Conservation (phyloP, 2,329 filamentous ascomycete genomes). For the Sporothrix globosa region DNA sequence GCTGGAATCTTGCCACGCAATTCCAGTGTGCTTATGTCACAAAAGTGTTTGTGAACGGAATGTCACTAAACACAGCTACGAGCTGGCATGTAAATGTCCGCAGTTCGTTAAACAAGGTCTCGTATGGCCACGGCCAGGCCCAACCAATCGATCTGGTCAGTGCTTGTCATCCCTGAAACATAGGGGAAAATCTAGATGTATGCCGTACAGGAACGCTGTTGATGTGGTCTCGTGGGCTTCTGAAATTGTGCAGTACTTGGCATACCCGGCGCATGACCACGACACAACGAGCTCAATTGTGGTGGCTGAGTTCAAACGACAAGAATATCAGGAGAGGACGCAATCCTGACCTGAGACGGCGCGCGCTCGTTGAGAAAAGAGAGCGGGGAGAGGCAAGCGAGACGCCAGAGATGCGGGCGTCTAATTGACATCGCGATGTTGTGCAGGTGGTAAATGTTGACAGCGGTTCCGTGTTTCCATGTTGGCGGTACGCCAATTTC, state of each 20-base stretch:
- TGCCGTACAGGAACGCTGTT: neutral
- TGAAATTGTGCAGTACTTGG: too few relatives aligned
- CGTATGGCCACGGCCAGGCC: neutral
- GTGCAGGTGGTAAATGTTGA: neutral
- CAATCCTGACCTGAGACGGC: neutral
- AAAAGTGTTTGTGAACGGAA: too few relatives aligned
- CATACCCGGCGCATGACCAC: neutral
- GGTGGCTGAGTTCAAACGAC: constrained; percentile 1
- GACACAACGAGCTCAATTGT: neutral
- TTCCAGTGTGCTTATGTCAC: neutral
- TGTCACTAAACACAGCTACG: neutral
- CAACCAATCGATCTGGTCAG: neutral
- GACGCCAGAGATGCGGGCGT: constrained; percentile 22
- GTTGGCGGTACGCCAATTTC: neutral
- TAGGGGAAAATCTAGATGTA: neutral
- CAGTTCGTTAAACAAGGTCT: neutral
- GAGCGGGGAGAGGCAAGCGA: constrained; percentile 5
- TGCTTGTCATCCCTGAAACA: neutral
- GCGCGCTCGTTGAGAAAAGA: neutral
- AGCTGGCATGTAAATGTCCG: neutral
- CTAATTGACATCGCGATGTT: constrained; percentile 17
- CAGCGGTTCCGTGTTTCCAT: neutral
- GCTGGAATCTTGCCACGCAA: neutral
- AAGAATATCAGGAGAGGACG: neutral
- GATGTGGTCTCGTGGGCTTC: neutral